Conservation (phyloP, 148 eudicot genomes). For the Vaccinium corymbosum region DNA sequence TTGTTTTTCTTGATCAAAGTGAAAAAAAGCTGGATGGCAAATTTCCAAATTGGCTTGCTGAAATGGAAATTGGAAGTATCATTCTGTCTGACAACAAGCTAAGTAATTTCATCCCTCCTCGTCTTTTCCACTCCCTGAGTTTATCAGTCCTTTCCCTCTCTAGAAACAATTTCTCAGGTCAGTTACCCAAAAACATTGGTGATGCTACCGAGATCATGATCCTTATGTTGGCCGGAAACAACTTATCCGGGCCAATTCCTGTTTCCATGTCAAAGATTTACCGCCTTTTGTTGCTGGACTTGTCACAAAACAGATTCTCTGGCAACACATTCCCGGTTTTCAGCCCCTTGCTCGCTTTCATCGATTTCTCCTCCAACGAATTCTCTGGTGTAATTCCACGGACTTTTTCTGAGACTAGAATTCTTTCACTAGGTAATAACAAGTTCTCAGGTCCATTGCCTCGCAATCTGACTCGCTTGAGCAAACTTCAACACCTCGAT, state of each 20-base stretch:
- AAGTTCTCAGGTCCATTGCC: conserved; percentile 46
- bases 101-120: conserved; percentile 45
- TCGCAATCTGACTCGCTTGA: conserved; percentile 26
- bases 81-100: conserved; percentile 51
- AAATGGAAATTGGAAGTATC: conserved; percentile 46
- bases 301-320: conserved; percentile 49
- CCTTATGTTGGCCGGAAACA: conserved; percentile 46
- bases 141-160: conserved; percentile 45
- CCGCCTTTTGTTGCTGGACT: conserved; percentile 39
- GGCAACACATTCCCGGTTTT: conserved; percentile 42
- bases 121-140: conserved; percentile 38
- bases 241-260: conserved; percentile 45
- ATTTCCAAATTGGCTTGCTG: conserved; percentile 49
- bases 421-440: conserved; percentile 39
- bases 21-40: conserved; percentile 35
- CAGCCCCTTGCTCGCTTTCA: conserved; percentile 35
- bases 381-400: conserved; percentile 38
- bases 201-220: conserved; percentile 40
- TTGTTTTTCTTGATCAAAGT: conserved; percentile 45
- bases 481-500: conserved; percentile 44
- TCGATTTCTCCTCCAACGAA: conserved; percentile 45
- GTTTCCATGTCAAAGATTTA: conserved; percentile 35
- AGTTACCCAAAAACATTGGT: conserved; percentile 47
- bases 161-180: conserved; percentile 52
- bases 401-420: conserved; percentile 28